Base-by-base conservation (phyloP, 352 stramenopile species). In the Lagenidium giganteum region DNA sequence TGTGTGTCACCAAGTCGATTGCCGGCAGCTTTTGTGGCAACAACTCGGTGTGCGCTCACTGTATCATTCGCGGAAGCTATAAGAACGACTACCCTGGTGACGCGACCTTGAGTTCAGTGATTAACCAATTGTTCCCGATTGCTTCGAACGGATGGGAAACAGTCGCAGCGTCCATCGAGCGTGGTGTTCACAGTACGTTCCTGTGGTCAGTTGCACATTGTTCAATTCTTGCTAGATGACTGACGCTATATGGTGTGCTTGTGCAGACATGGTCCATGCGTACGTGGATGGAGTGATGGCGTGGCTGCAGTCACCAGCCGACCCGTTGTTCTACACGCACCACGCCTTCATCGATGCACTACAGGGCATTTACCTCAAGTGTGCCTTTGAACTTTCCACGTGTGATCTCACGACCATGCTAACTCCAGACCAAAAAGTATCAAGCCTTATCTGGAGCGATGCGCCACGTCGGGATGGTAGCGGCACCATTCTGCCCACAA, bases 271-370 rank as follows among this genome's bases (percentile, higher is more conserved):
- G 23, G 34, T 64, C 1, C 54, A 64, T 31, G 59, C 37, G 18
- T 12, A 21, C 1, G 20, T 64, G 2, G 43, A 31, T 17, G 48
- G 54, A 2, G 44, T 44, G 12, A 57, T 64, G 42, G 26, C 24
- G 4, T 47, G 40, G 16, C 46, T 55, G 26, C 40, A 57, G 24
- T 51, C 51, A 13, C 50, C 51, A 4, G 43, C 51, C 11, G 54
- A 64, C n/a, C 54, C 54, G 12, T 28, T 64, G 25, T 64, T 64
- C 33, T 64, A 48, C 29, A 39, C 43, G 5, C 48, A 59, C 33
- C 54, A 64, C 39, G 36, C 21, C 3, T 14, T 54, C 5, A 55
- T 59, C 23, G 54, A 66, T 21, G 16, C 48, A 18, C 34, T 61
- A 3, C 47, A 58, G 35, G 36, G 36, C 0, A 29, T 62, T 16